Conservation (phyloP, 495 filamentous ascomycete genomes). For the Neurospora tetraspora region DNA sequence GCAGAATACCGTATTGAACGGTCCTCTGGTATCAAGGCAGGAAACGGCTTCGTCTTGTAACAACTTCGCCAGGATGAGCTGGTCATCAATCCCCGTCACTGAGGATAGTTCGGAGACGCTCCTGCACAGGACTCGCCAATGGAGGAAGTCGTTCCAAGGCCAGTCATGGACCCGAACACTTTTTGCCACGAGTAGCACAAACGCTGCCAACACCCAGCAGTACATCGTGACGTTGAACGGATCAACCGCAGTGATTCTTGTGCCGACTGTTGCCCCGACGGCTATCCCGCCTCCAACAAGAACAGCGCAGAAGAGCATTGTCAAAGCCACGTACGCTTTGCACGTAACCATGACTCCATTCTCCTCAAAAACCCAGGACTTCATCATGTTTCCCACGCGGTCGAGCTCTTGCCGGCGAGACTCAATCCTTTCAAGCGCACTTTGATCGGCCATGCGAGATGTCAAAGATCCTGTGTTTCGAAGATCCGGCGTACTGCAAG, state of each 20-base stretch:
- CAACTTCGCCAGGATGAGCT: constrained; percentile 22
- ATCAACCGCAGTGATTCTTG: constrained; percentile 21
- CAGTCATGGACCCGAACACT: constrained; percentile 22
- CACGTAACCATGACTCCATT: no score
- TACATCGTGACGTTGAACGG: constrained; percentile 28
- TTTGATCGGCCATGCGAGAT: no score
- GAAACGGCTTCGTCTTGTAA: constrained; percentile 14
- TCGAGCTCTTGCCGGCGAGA: no score
- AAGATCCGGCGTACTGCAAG: no score
- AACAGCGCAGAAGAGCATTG: neutral
- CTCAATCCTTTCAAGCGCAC: no score
- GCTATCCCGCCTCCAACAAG: constrained; percentile 4
- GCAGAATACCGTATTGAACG: constrained; percentile 19
- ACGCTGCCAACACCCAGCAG: constrained; percentile 23
- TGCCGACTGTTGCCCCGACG: constrained; percentile 14
- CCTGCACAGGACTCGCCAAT: constrained; percentile 14
- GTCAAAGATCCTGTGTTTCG: no score
- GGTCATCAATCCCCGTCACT: constrained; percentile 20
- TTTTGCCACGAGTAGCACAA: constrained; percentile 22
- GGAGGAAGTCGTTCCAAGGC: constrained; percentile 27
- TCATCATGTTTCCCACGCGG: no score
- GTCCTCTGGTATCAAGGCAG: constrained; percentile 16
- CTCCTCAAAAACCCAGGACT: no score
- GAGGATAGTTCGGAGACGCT: constrained; percentile 20
- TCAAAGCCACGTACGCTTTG: neutral